A percentile compares a stretch with the other conserved stretches of the same genome.
Conservation (phyloP, 2,329 filamentous ascomycete genomes). For the Leptographium procerum region DNA sequence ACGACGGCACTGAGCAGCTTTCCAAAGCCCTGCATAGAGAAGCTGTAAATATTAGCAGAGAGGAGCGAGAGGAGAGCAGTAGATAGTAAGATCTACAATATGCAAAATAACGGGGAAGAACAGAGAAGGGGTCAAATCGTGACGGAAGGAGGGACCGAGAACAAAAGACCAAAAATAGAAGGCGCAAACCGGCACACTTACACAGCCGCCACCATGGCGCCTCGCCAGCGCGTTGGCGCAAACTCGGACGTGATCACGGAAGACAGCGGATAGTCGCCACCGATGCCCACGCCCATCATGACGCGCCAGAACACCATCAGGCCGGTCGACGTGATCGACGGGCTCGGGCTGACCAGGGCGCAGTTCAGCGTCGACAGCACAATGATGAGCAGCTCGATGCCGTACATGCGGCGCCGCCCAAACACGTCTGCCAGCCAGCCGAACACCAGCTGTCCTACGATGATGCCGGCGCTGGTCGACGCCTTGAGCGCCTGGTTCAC, state of each 20-base stretch:
- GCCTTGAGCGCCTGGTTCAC: constrained; percentile 69
- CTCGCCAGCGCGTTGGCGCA: constrained; percentile 69
- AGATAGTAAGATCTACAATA: too few relatives aligned
- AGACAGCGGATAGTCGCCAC: constrained; percentile 72
- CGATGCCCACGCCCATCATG: constrained; percentile 67
- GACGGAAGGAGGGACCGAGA: constrained; percentile 32
- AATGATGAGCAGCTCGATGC: constrained; percentile 62
- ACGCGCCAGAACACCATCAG: constrained; percentile 65
- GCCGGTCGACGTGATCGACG: constrained; percentile 46
- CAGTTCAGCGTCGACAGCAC: constrained; percentile 60
- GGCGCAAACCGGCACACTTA: not conserved
- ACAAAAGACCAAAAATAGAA: not conserved
- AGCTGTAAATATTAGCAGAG: constrained; percentile 21
- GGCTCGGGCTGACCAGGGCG: constrained; percentile 49
- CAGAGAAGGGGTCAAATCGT: not conserved
- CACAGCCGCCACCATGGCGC: constrained; percentile 60
- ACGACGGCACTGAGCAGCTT: constrained; percentile 62
- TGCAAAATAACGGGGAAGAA: not conserved
- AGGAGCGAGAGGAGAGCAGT: not conserved
- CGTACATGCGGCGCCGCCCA: constrained; percentile 74
- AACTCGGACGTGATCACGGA: constrained; percentile 76
- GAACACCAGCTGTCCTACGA: constrained; percentile 67
- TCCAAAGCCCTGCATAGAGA: constrained; percentile 78
- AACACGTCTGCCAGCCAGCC: constrained; percentile 65
- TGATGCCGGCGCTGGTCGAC: constrained; percentile 68